Evolutionary conservation across 192 early-diverging fungal species (phyloP), one percentile per base, ranked within the genome.

Genomic region (Backusella morwellensis): DNA sequence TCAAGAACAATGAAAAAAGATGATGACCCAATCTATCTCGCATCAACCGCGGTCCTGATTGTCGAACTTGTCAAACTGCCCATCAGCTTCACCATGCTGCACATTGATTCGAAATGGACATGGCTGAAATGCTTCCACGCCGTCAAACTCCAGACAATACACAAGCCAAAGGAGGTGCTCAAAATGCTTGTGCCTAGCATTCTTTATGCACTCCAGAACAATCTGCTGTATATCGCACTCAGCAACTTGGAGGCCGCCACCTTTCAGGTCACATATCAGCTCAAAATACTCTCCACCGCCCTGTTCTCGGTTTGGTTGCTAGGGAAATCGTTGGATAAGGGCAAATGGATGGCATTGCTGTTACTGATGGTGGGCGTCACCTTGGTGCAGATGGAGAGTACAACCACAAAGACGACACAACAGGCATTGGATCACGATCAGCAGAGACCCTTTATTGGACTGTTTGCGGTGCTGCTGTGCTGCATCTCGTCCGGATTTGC

Each of bases 1-100:
- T 96, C 96, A 11, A 88, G 95, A 7, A 84, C 88, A 41, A 73
- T 82, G 29, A 81, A 85, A 17, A 80, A 76, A 32, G 83, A 81
- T 0, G 86, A 82, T 59, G 84, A 89, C 42, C 90, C 88, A 23
- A 85, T 84, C 76, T 99, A 97, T 83, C 85, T 95, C 68, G 86
- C 95, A 6, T 96, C 96, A 12, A 98, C 97, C 2, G 97, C 97
- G 1, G 97, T 99, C 12, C 92, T 97, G 70, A 79, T 94, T 59
- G 93, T 92, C 36, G 97, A 97, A 84, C 78, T 95, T 66, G 85
- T 92, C 69, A 99, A 97, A 84, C 87, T 97, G n/a, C 52, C 89
- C 15, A 80, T 86, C 12, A 88, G 88, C 59, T 78, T 84, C 29
- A 36, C 38, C 1, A 86, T 90, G 19, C 66, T 90, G 4, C 75